Evolutionary conservation across 1,284 basidiomycete species (phyloP).

Genomic region (Papiliotrema terrestris): DNA sequence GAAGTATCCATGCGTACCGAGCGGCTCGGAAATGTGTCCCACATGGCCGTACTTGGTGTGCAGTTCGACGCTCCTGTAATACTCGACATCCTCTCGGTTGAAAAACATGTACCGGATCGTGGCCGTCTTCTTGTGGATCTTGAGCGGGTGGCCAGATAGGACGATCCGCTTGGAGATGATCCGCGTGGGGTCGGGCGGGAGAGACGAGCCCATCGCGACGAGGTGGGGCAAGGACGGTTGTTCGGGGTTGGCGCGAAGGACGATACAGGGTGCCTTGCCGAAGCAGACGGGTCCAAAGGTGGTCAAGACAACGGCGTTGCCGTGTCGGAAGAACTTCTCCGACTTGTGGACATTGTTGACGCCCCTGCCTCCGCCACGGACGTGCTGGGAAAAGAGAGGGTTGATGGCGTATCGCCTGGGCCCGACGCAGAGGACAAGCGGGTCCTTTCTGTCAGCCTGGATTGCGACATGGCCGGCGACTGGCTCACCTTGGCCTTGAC

Average conservation of each 20-base stretch:
- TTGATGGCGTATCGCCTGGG: conserved; percentile 78
- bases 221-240: conserved; percentile 64
- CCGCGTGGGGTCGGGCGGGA: conserved; percentile 85
- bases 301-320: conserved; percentile 75
- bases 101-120: conserved; percentile 99
- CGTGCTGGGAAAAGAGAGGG: conserved; percentile 89
- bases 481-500: conserved; percentile 78
- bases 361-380: conserved; percentile 81
- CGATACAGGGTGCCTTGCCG: conserved; percentile 74
- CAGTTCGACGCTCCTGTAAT: conserved; percentile 89
- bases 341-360: conserved; percentile 97
- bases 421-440: conserved; percentile 82
- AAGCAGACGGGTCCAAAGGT: conserved; percentile 86
- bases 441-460: conserved; percentile 58
- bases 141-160: conserved; percentile 93
- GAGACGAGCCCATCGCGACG: conserved; percentile 84
- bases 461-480: not conserved
- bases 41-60: conserved; percentile 87
- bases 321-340: conserved; percentile 85
- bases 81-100: conserved; percentile 84
- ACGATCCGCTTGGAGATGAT: conserved; percentile 90
- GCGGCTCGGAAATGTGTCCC: conserved; percentile 87
- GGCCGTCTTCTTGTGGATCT: conserved; percentile 95
- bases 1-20: conserved; percentile 98
- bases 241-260: conserved; percentile 62